Evolutionary conservation across 1,139 yeast species (phyloP).

Genomic region (Yamadazyma pseudoaaseri): DNA sequence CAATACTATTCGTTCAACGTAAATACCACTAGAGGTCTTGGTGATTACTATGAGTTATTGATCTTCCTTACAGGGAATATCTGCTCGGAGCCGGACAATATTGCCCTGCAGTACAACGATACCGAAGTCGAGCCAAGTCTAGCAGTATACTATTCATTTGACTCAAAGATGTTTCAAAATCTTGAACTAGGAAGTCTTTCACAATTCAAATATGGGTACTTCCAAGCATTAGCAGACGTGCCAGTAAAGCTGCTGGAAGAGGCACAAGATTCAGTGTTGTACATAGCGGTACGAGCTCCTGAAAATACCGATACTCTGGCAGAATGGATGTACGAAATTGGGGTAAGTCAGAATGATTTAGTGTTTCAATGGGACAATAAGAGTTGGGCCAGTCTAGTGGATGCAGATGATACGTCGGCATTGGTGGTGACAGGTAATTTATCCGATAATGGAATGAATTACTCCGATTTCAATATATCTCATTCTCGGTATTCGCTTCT

Average conservation of each 20-base stretch:
- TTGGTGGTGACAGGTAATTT: constrained; percentile 66
- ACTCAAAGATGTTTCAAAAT: constrained; percentile 37
- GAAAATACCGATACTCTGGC: constrained; percentile 36
- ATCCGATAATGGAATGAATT: constrained; percentile 22
- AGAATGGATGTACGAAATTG: constrained; percentile 63
- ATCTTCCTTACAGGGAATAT: constrained; percentile 62
- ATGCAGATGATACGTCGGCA: constrained; percentile 71
- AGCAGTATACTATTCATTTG: constrained; percentile 50
- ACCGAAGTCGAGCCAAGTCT: constrained; percentile 27
- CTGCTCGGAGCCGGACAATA: constrained; percentile 46
- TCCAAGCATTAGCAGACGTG: constrained; percentile 52
- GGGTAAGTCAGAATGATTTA: constrained; percentile 64
- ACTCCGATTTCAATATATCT: constrained; percentile 24
- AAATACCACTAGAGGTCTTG: constrained; percentile 45
- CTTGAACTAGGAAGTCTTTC: constrained; percentile 29
- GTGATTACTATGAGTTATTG: constrained; percentile 51
- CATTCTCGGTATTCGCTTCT: constrained; percentile 42
- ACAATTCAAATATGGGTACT: constrained; percentile 48
- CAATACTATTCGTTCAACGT: constrained; percentile 47
- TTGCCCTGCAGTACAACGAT: constrained; percentile 19
- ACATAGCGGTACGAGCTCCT: constrained; percentile 50
- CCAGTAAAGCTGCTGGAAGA: constrained; percentile 21
- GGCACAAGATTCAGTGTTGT: constrained; percentile 27
- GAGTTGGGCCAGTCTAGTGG: constrained; percentile 61
- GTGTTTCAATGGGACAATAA: constrained; percentile 70